Evolutionary conservation across 2,329 filamentous ascomycete genomes (phyloP), one percentile per base, ranked within the genome.

Genomic region (Ophiostoma populinum): DNA sequence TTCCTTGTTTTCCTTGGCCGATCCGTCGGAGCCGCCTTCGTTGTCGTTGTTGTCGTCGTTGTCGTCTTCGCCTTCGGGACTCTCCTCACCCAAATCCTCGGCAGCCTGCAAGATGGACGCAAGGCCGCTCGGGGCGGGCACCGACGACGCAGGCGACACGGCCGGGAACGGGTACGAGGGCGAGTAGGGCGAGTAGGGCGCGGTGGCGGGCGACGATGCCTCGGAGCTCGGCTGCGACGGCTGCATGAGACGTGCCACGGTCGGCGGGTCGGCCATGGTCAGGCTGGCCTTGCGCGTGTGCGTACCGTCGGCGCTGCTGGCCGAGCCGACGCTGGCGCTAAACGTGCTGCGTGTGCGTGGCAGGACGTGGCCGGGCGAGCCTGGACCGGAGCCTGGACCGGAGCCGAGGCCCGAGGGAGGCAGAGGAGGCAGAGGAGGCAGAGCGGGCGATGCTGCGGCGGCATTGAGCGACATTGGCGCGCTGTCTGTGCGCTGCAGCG

Each of bases 41-140:
- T n/a, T 10, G 24, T 27, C 8, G 9, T 21, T n/a, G 21, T 32
- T 9, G 13, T 15, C 16, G 16, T 26, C 9, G 11, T 49, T 52
- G 13, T 52, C 53, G 8, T 49, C 20, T 7, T 21, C 31, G 13
- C 46, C 43, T 5, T 36, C 15, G 4, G 45, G 34, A 15, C 46
- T 43, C 7, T 41, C 19, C 7, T 47, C 38, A 3, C 43, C 51
- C 15, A 67, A 47, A 7, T 70, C 67, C 11, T 72, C 68, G 2
- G 63, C 62, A 2, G 61, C 61, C 47, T 71, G 66, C 11, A 73
- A 53, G 31, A 72, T 62, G 0, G 65, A 68, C 2, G 67, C 65
- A 50, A 73, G 59, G 5, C 65, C 50, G 9, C 39, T 39, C 1
- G 41, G 32, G 2, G 46, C 42, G 3, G n/a, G n/a, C n/a, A n/a